Evolutionary conservation across 306 rosid genomes (phyloP), one percentile per base, ranked within the genome.

Genomic region (Prosopis cineraria): DNA sequence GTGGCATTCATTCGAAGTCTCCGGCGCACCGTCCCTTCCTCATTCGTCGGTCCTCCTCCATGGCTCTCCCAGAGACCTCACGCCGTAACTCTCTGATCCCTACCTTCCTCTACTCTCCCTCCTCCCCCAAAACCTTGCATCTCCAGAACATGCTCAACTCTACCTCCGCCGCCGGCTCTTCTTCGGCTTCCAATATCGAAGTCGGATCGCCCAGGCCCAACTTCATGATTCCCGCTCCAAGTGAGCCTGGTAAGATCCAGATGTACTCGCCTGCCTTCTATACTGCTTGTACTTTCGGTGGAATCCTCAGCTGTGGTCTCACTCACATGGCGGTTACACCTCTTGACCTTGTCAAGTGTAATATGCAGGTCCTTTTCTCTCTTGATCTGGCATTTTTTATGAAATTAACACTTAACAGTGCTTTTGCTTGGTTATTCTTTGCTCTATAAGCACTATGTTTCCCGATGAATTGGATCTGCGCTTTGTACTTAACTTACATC

Each of bases 281-380:
- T 70, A 87, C 87, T 40, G 98, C 97, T 55, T 87, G 93, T 41
- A 79, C 98, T 10, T 50, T 77, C 11, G 98, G 96, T 10, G 98
- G 98, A 45, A 88, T 50, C 33, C 89, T 95, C 29, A 70, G 93
- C 87, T 95, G 98, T 47, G 98, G 98, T 50, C 93, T 81, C 84
- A 93, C 98, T 75, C 98, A 92, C 86, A 91, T 2, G 84, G 77
- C 90, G n/a, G 88, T 89, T 70, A 92, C 98, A 44, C 98, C 98
- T 78, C 98, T 92, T 75, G 98, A 95, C 75, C 86, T 95, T 45
- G 93, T 95, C 86, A 95, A 92, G 83, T 95, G 98, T 77, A 95
- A 95, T 74, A 92, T 93, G 90, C 98, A 92, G 98, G 98, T 93
- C 24, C 27, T 33, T 9, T 7, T 48, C 48, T 10, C 74, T 48